phyloP scores from a whole-genome alignment of 371 early-diverging fungal species.

The Synchytrium microbalum region DNA sequence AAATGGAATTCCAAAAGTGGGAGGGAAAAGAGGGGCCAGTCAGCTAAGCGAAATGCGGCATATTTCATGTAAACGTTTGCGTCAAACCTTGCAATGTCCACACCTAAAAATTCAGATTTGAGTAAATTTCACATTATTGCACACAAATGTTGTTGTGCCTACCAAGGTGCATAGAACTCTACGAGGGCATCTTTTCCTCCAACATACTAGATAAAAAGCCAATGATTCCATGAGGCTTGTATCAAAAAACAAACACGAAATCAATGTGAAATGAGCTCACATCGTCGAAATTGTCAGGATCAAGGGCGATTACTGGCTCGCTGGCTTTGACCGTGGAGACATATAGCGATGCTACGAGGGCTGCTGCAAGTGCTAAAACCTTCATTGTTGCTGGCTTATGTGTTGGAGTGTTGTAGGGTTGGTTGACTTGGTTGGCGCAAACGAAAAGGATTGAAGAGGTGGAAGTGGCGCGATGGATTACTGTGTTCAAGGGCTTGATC shows the following conservation, averaged over 20 bases:
- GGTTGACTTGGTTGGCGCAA: too few species aligned
- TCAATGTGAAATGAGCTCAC: constrained; percentile 8
- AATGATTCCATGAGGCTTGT: background rate
- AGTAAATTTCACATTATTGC: background rate
- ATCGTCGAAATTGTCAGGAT: constrained; percentile 35
- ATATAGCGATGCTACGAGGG: background rate
- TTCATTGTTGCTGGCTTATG: too few species aligned
- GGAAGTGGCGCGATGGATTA: too few species aligned
- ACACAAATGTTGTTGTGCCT: constrained; percentile 5
- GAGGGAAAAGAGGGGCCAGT: background rate
- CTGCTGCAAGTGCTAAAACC: background rate
- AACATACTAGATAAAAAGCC: constrained; percentile 20
- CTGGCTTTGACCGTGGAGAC: background rate
- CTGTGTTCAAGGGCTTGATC: too few species aligned
- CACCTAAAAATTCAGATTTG: constrained; percentile 15
- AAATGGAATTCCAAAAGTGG: background rate
- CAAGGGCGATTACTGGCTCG: constrained; percentile 24
- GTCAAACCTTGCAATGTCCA: constrained; percentile 35
- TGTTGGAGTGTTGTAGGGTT: too few species aligned
- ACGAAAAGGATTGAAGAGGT: too few species aligned
- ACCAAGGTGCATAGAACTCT: constrained; percentile 49
- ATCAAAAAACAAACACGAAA: background rate
- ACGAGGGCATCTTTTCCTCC: constrained; percentile 38
- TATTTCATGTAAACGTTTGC: background rate
- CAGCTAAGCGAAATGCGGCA: background rate